Base-by-base conservation (phyloP, 345 rosid genomes). In the Microcos paniculata region DNA sequence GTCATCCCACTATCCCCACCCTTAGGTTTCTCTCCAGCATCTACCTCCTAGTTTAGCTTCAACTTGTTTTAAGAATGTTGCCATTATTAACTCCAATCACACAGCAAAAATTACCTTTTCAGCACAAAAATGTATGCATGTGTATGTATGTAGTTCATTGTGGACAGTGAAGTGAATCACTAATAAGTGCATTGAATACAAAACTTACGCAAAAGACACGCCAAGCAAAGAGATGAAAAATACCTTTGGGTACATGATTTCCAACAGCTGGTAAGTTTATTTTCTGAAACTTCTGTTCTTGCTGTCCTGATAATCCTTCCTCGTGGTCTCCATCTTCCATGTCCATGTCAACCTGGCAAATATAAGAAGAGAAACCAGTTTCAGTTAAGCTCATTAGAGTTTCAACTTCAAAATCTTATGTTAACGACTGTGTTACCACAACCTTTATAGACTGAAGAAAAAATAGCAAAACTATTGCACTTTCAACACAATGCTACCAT, bases 331-430 rank as follows among this genome's bases (percentile, higher is more conserved):
- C 95, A 87, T 95, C 99, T 83, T 86, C 98, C 90, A 90, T 86
- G 81, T 95, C 97, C 99, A 93, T 95, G 80, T 93, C 98, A 72
- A 95, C 92, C 97, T 95, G 81, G n/a, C 59, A 73, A 24, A 81
- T 82, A 75, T 77, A 23, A 74, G 71, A 74, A 28, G n/a, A 73
- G 65, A 45, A 46, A 43, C 18, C 28, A 13, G 12, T 38, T 76
- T 59, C 23, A 45, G 57, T 8, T 9, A 62, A 62, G 4, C 70
- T 21, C 56, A n/a, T 38, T 56, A 16, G 49, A 70, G 75, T 35
- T 9, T 67, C 40, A 21, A 46, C 13, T 52, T 13, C 38, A 57
- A 71, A 70, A 46, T 57, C 18, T 62, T 43, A 59, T 6, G 6
- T 45, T n/a, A 70, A 53, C 0, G 6, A 24, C n/a, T 26, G n/a